phyloP scores from a whole-genome alignment of 2,329 filamentous ascomycete species.

The Alternaria gaisen region DNA sequence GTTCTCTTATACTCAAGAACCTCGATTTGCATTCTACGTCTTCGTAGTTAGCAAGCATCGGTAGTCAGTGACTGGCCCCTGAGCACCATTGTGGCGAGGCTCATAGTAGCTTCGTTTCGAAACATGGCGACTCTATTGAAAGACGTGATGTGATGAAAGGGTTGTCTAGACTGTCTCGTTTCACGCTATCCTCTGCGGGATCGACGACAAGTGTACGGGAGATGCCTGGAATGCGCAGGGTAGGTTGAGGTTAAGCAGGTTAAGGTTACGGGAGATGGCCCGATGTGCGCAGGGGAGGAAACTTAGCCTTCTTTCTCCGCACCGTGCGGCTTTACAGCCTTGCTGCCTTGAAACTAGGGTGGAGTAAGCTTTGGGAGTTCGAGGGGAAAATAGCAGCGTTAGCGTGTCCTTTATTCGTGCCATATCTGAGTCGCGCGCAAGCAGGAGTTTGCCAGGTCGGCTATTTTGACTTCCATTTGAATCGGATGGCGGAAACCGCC shows the following conservation, averaged over 20 bases:
- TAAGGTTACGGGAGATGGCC: constrained; percentile 7
- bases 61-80: neutral
- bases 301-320: neutral
- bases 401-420: neutral
- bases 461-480: neutral
- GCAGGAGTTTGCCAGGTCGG: neutral
- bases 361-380: neutral
- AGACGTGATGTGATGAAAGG: constrained; percentile 6
- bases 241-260: constrained; percentile 1
- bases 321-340: neutral
- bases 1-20: constrained; percentile 14
- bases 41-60: neutral
- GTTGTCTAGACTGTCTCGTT: constrained; percentile 7
- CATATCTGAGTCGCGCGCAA: neutral
- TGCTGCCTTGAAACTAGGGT: constrained; percentile 5
- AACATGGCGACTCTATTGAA: constrained; percentile 8
- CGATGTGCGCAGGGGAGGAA: neutral
- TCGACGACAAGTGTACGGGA: constrained; percentile 5
- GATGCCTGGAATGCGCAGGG: constrained; percentile 4
- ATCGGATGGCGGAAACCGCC: neutral
- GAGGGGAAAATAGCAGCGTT: constrained; percentile 1
- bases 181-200: constrained; percentile 4
- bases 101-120: constrained; percentile 11
- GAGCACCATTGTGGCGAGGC: constrained; percentile 3
- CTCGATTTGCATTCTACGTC: neutral